These are phyloP conservation scores for Trametes cubensis DNA, from an alignment of 768 basidiomycete species.

Conservation along the genomic window DNA sequence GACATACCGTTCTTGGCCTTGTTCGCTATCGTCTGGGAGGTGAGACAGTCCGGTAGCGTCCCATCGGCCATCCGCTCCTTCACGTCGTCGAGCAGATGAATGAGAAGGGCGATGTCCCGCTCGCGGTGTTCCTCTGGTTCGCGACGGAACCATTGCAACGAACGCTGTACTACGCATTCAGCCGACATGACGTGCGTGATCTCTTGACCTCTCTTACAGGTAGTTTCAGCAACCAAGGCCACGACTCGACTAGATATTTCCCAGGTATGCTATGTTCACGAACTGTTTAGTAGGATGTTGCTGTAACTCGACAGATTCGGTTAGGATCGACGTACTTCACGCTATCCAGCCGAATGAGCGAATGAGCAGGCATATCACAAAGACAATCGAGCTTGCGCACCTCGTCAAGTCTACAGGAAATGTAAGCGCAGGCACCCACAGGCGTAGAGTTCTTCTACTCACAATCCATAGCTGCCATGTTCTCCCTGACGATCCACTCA, in stretches of 20 bases:
- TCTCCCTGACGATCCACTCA: constrained; percentile 52
- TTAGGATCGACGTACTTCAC: constrained; percentile 35
- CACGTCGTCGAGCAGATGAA: constrained; percentile 45
- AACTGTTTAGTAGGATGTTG: not conserved
- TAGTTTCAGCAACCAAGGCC: constrained; percentile 50
- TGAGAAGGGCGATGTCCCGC: constrained; percentile 44
- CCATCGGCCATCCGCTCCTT: constrained; percentile 44
- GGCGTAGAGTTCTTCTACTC: constrained; percentile 16
- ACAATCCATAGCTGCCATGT: constrained; percentile 49
- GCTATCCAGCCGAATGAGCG: constrained; percentile 18
- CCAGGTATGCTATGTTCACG: constrained; percentile 44
- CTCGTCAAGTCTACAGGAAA: constrained; percentile 25
- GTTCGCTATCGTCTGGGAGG: constrained; percentile 41
- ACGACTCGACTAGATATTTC: constrained; percentile 51
- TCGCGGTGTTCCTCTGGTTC: constrained; percentile 42
- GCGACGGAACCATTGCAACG: constrained; percentile 48
- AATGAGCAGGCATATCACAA: too few relatives aligned
- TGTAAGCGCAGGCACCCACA: not conserved
- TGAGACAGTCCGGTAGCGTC: constrained; percentile 44
- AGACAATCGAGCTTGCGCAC: constrained; percentile 1
- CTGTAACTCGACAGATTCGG: not conserved
- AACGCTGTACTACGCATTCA: constrained; percentile 28
- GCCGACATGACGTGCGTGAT: not conserved
- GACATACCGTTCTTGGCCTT: constrained; percentile 43
- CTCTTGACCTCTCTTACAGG: constrained; percentile 35